Evolutionary conservation across 2,329 filamentous ascomycete genomes (phyloP).

Genomic region (Fusarium begoniae): DNA sequence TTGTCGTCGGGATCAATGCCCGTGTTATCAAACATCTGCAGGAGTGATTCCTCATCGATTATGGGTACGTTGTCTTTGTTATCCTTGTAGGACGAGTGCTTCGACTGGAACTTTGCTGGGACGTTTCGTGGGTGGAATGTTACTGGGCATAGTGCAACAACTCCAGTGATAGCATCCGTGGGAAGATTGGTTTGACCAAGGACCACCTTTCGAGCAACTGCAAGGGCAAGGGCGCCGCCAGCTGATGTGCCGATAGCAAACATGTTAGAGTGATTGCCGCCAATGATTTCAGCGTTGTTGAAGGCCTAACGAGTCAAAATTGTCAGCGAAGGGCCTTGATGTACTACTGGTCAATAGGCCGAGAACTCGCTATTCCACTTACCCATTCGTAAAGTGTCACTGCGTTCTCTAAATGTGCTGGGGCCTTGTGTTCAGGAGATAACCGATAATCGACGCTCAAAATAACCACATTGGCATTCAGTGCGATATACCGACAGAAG

Average conservation of each 20-base stretch:
- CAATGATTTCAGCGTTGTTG: background rate
- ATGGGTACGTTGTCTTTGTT: background rate
- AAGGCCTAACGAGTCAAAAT: background rate
- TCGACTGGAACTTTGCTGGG: background rate
- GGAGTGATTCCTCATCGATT: background rate
- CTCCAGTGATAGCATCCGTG: background rate
- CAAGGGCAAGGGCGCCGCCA: background rate
- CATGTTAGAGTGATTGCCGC: background rate
- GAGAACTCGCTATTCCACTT: accelerated
- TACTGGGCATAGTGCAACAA: background rate
- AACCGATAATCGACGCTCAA: background rate
- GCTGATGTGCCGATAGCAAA: background rate
- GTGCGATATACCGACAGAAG: background rate
- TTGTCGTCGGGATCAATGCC: background rate
- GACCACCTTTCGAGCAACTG: background rate
- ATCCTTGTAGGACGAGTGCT: background rate
- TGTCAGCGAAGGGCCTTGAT: accelerated
- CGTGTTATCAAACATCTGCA: background rate
- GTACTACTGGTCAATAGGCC: accelerated
- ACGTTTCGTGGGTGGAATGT: background rate
- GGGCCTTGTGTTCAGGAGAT: background rate
- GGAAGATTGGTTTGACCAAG: background rate
- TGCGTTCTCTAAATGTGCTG: background rate
- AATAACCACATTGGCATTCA: background rate
- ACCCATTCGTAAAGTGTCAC: background rate